phyloP scores from a whole-genome alignment of 352 stramenopile species.

The Globisporangium cystogenes region DNA sequence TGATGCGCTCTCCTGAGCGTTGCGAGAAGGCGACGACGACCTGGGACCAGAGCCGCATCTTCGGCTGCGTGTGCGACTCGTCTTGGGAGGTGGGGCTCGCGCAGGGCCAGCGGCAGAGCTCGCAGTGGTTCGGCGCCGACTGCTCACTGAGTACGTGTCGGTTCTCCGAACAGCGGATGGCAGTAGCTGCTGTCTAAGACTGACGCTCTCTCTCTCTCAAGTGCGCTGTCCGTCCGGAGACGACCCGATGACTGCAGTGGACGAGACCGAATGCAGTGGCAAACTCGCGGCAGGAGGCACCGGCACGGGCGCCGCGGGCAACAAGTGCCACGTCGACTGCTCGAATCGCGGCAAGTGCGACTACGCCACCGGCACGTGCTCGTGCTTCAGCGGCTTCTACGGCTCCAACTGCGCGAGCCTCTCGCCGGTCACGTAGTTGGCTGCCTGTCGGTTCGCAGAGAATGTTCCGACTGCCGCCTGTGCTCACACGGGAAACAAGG shows the following conservation, averaged over 20 bases:
- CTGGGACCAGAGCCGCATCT: slow-evolving; percentile 76
- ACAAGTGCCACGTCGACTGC: slow-evolving; percentile 74
- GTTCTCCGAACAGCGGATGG: neutral
- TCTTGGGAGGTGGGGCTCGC: slow-evolving; percentile 69
- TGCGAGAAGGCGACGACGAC: slow-evolving; percentile 33
- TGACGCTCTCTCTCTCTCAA: slow-evolving; percentile 13
- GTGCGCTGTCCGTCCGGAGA: slow-evolving; percentile 84
- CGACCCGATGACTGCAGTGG: slow-evolving; percentile 68
- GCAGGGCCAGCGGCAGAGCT: slow-evolving; percentile 63
- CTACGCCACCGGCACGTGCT: slow-evolving; percentile 54
- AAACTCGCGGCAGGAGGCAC: slow-evolving; percentile 31
- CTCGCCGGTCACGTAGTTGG: slow-evolving; percentile 30
- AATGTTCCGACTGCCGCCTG: neutral
- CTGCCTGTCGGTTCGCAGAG: neutral
- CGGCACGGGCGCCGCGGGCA: slow-evolving; percentile 32
- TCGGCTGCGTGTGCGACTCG: slow-evolving; percentile 78
- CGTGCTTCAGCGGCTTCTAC: slow-evolving; percentile 72
- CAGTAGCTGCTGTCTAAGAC: neutral
- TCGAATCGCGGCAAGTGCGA: slow-evolving; percentile 76
- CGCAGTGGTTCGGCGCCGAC: slow-evolving; percentile 87
- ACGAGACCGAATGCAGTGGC: slow-evolving; percentile 85
- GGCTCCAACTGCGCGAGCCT: slow-evolving; percentile 74
- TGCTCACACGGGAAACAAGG: neutral
- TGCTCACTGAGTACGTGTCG: slow-evolving; percentile 70
- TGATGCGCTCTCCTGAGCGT: neutral